Evolutionary conservation across 140 eudicot species (phyloP).

Genomic region (Stevia rebaudiana): DNA sequence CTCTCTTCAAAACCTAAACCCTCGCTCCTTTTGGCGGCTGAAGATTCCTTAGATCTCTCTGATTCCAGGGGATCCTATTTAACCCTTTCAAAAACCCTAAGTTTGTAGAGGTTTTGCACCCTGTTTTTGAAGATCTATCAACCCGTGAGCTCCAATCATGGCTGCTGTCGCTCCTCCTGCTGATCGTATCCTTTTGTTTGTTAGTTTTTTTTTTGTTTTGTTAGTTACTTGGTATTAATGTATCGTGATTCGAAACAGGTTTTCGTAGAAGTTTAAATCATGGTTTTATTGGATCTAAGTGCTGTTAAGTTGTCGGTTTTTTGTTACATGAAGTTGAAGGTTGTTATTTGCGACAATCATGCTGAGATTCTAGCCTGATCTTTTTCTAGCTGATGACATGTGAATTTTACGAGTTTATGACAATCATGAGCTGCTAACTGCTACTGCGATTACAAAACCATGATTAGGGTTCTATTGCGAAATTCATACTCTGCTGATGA

Average conservation of each 20-base stretch:
- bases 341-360: neutral
- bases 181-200: constrained; percentile 59
- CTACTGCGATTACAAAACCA: too few species aligned
- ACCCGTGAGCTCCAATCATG: constrained; percentile 34
- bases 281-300: neutral
- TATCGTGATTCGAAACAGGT: neutral
- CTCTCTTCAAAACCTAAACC: constrained; percentile 45
- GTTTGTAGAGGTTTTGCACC: neutral
- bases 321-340: neutral
- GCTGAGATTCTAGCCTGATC: neutral
- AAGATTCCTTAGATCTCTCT: neutral
- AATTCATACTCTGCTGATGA: too few species aligned
- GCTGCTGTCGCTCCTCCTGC: constrained; percentile 59
- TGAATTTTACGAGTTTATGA: too few species aligned
- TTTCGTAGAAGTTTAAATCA: neutral
- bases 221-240: too few species aligned
- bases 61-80: constrained; percentile 29
- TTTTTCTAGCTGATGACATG: neutral
- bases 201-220: constrained; percentile 1
- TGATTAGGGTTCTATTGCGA: too few species aligned
- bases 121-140: constrained; percentile 21
- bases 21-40: constrained; percentile 47
- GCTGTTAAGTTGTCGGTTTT: neutral
- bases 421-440: too few species aligned
- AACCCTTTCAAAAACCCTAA: constrained; percentile 13